These are phyloP conservation scores for Hypoxylon sp. DNA, from an alignment of 2,329 filamentous ascomycete genomes.

Conservation along the genomic window DNA sequence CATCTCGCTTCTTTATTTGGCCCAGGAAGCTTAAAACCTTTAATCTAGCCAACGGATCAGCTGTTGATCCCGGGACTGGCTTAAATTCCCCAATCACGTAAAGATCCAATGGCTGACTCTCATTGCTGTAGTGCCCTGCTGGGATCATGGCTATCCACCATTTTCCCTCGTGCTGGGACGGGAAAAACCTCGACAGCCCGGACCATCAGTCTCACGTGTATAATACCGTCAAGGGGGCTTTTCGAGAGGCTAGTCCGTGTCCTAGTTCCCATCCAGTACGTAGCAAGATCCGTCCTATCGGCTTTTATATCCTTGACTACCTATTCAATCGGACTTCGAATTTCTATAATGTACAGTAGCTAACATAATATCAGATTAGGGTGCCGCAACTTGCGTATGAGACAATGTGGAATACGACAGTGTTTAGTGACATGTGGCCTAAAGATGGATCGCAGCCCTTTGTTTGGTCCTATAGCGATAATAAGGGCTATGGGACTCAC, in stretches of 20 bases:
- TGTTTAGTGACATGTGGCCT: conserved; percentile 55
- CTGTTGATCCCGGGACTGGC: neutral
- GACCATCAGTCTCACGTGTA: conserved; percentile 44
- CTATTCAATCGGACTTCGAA: neutral
- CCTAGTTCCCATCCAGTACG: conserved; percentile 27
- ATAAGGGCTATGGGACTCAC: conserved; percentile 54
- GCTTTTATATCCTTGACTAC: neutral
- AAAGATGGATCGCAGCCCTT: conserved; percentile 50
- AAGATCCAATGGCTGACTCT: neutral
- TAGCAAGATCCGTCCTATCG: neutral
- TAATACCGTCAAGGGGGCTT: conserved; percentile 34
- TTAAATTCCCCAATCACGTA: neutral
- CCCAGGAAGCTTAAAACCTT: neutral
- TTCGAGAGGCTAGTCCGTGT: conserved; percentile 49
- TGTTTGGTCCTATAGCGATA: conserved; percentile 47
- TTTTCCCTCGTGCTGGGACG: conserved; percentile 52
- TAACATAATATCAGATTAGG: conserved; percentile 44
- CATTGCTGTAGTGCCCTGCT: conserved; percentile 50
- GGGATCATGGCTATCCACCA: conserved; percentile 59
- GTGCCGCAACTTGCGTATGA: conserved; percentile 59
- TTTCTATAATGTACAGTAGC: neutral
- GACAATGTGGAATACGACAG: conserved; percentile 60
- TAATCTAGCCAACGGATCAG: neutral
- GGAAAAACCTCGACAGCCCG: conserved; percentile 47
- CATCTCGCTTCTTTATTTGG: neutral